A percentile compares a stretch with the other conserved stretches of the same genome.
These are phyloP conservation scores for Ploettnerulaceae sp. DNA, from an alignment of 2,329 filamentous ascomycete species.

Conservation along the genomic window DNA sequence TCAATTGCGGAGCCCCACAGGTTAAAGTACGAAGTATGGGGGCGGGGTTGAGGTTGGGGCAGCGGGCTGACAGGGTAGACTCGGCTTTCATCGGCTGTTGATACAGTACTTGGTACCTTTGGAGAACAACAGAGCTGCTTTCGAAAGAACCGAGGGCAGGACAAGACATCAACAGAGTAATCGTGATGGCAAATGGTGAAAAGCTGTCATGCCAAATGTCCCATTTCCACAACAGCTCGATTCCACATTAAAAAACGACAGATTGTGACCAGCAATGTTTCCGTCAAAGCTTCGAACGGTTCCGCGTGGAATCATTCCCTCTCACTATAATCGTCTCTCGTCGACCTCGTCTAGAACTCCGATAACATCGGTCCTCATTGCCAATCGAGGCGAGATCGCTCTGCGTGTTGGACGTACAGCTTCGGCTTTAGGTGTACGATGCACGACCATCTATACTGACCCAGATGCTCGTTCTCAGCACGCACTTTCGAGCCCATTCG, in stretches of 20 bases:
- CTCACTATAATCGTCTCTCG: slow-evolving; percentile 21
- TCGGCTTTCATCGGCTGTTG: no score
- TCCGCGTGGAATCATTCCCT: slow-evolving; percentile 25
- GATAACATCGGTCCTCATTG: slow-evolving; percentile 81
- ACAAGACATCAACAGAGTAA: no score
- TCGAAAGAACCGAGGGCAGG: no score
- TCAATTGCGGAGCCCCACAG: no score
- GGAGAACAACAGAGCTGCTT: no score
- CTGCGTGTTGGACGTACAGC: slow-evolving; percentile 89
- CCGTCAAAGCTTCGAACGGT: slow-evolving; percentile 22
- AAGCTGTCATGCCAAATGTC: background rate
- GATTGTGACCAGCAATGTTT: background rate
- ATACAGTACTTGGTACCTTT: no score
- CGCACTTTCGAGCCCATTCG: slow-evolving; percentile 76
- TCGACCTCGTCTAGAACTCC: slow-evolving; percentile 36
- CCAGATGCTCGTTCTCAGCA: slow-evolving; percentile 86
- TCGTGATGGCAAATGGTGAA: no score
- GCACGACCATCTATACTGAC: slow-evolving; percentile 92
- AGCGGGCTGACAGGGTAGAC: no score
- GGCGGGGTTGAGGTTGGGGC: no score
- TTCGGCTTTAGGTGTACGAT: slow-evolving; percentile 80
- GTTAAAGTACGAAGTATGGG: no score
- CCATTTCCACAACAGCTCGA: no score
- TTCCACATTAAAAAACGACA: no score
- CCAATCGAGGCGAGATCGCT: slow-evolving; percentile 95